Evolutionary conservation across 1,139 yeast genomes (phyloP).

Genomic region (Suhomyces maxii): DNA sequence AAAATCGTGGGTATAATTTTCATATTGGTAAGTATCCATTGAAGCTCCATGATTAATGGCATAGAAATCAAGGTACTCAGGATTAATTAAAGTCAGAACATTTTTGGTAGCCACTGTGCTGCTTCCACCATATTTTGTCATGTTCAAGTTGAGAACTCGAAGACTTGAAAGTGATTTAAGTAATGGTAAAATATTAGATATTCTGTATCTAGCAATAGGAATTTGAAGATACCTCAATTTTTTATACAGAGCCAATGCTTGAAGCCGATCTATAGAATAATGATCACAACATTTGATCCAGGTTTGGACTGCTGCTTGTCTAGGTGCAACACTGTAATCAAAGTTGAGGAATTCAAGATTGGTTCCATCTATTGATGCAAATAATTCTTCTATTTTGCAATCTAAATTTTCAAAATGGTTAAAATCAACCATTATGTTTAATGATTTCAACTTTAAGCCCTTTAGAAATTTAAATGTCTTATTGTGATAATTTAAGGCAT

Average conservation of each 20-base stretch:
- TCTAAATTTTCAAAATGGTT: constrained; percentile 18
- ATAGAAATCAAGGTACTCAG: constrained; percentile 7
- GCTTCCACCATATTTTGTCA: constrained; percentile 5
- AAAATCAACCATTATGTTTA: constrained; percentile 17
- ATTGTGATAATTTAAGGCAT: constrained; percentile 20
- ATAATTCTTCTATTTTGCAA: constrained; percentile 10
- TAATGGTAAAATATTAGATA: constrained; percentile 6
- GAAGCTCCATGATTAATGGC: background rate
- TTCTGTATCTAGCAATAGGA: constrained; percentile 7
- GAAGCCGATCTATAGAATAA: constrained; percentile 2
- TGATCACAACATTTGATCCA: constrained; percentile 2
- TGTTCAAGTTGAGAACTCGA: constrained; percentile 1
- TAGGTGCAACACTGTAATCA: constrained; percentile 10
- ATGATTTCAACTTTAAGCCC: constrained; percentile 8
- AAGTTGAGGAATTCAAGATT: constrained; percentile 11
- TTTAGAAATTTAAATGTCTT: constrained; percentile 13
- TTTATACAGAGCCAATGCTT: background rate
- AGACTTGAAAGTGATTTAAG: constrained; percentile 1
- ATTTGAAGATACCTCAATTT: constrained; percentile 14
- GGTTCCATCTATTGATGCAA: constrained; percentile 6
- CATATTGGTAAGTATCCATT: constrained; percentile 7
- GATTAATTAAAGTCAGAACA: constrained; percentile 6
- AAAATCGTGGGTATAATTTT: constrained; percentile 12
- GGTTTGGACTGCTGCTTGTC: background rate
- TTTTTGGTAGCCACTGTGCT: background rate